A percentile compares a stretch with the other conserved stretches of the same genome.
phyloP scores from a whole-genome alignment of 164 flowering plant species.

The Macadamia integrifolia region DNA sequence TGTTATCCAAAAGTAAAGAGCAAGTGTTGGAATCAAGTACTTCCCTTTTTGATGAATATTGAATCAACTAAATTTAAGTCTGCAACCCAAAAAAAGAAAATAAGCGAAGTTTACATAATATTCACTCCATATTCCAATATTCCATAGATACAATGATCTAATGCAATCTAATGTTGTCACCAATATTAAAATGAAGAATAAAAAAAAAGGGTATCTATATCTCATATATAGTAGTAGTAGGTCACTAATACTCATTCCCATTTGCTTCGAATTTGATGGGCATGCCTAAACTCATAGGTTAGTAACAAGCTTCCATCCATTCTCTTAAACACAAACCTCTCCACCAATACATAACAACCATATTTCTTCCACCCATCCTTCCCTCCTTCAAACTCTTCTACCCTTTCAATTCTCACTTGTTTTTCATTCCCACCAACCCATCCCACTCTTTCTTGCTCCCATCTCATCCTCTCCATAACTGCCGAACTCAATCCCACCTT shows the following conservation, averaged over 20 bases:
- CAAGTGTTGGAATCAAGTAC: too few species aligned
- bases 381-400: constrained; percentile 22
- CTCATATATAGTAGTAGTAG: too few species aligned
- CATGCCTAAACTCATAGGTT: constrained; percentile 40
- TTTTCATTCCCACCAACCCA: constrained; percentile 26
- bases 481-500: constrained; percentile 27
- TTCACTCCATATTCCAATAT: too few species aligned
- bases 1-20: too few species aligned
- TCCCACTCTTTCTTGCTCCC: constrained; percentile 50
- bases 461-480: constrained; percentile 39
- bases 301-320: constrained; percentile 48
- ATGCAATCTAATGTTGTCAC: too few species aligned
- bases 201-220: too few species aligned
- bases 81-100: too few species aligned
- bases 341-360: constrained; percentile 52
- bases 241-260: constrained; percentile 25
- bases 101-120: too few species aligned
- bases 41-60: too few species aligned
- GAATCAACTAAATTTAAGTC: too few species aligned
- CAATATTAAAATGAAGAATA: too few species aligned
- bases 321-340: constrained; percentile 53
- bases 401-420: constrained; percentile 29
- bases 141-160: too few species aligned
- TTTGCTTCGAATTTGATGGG: constrained; percentile 32
- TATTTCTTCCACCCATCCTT: constrained; percentile 30